phyloP scores from a whole-genome alignment of 208 protist genomes.

The Trypanosoma scelopori region DNA sequence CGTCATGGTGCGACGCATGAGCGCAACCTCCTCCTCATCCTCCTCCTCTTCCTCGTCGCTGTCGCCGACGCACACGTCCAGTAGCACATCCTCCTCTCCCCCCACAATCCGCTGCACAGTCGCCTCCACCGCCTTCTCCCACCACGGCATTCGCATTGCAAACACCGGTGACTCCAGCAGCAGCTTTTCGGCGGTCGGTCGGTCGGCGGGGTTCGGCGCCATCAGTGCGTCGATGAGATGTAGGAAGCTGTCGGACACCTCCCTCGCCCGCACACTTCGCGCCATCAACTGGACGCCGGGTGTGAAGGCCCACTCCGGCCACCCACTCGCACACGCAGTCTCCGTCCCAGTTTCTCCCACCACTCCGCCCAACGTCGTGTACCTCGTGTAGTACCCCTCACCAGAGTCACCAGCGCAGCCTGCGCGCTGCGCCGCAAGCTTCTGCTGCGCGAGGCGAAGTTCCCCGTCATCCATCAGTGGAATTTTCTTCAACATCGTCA shows the following conservation, averaged over 20 bases:
- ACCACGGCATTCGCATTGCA: constrained; percentile 32
- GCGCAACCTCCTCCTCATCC: constrained; percentile 20
- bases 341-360: background rate
- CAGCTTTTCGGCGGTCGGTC: constrained; percentile 55
- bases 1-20: constrained; percentile 18
- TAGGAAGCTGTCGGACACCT: constrained; percentile 20
- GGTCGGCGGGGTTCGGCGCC: constrained; percentile 35
- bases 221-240: constrained; percentile 61
- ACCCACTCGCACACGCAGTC: background rate
- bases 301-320: constrained; percentile 13
- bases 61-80: constrained; percentile 30
- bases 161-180: constrained; percentile 48
- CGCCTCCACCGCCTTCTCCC: constrained; percentile 18
- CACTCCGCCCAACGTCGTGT: constrained; percentile 4
- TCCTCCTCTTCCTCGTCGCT: constrained; percentile 32
- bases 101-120: constrained; percentile 5
- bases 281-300: constrained; percentile 18
- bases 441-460: background rate
- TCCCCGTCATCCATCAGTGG: constrained; percentile 12
- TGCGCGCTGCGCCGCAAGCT: constrained; percentile 5
- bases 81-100: constrained; percentile 19
- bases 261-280: constrained; percentile 3
- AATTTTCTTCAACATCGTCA: constrained; percentile 5
- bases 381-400: constrained; percentile 8
- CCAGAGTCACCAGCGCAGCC: background rate